Conservation (phyloP, 2,329 filamentous ascomycete species). For the Bipolaris gigantea region DNA sequence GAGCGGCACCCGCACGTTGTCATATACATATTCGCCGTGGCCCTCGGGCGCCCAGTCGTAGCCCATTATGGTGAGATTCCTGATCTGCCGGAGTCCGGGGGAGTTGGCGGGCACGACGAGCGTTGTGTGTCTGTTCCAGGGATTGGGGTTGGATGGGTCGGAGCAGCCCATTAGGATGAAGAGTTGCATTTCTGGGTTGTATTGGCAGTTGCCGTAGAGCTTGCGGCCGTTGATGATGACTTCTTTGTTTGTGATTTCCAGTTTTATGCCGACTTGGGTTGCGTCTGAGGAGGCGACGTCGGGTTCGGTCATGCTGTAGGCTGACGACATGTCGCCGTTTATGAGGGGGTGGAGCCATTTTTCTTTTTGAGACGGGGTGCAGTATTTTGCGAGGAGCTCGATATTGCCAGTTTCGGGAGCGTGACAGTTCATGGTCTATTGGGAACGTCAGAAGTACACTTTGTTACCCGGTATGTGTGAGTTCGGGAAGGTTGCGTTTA, state of each 20-base stretch:
- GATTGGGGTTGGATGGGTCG: slow-evolving; percentile 45
- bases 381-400: slow-evolving; percentile 57
- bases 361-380: slow-evolving; percentile 54
- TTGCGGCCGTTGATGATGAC: slow-evolving; percentile 49
- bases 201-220: slow-evolving; percentile 47
- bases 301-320: slow-evolving; percentile 57
- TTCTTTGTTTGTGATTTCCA: slow-evolving; percentile 43
- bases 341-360: slow-evolving; percentile 55
- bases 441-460: background rate
- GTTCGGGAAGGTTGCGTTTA: slow-evolving; percentile 7
- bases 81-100: slow-evolving; percentile 44
- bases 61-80: slow-evolving; percentile 49
- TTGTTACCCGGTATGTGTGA: too few relatives aligned
- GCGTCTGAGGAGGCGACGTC: slow-evolving; percentile 55
- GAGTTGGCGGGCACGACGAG: slow-evolving; percentile 46
- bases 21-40: slow-evolving; percentile 49
- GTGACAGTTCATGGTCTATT: slow-evolving; percentile 50
- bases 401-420: slow-evolving; percentile 58
- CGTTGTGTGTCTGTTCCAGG: slow-evolving; percentile 47
- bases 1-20: slow-evolving; percentile 46
- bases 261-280: slow-evolving; percentile 50
- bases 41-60: slow-evolving; percentile 50
- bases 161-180: slow-evolving; percentile 47
- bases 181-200: slow-evolving; percentile 43
- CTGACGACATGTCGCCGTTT: slow-evolving; percentile 53